Conservation (phyloP, 2,329 filamentous ascomycete species). For the Phialophora tarda region DNA sequence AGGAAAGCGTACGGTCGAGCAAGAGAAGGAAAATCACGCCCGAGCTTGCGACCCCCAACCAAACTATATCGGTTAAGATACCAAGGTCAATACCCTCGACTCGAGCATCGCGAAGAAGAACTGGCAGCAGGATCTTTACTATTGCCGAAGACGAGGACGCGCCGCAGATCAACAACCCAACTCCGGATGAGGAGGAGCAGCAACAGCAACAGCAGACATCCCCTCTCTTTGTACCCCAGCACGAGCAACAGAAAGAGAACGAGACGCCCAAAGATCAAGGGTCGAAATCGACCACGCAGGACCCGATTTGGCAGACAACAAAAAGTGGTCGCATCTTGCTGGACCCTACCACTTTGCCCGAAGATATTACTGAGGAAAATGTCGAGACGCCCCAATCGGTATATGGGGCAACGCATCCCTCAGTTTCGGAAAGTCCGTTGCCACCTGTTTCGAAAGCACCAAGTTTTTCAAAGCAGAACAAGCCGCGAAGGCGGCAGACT, state of each 20-base stretch:
- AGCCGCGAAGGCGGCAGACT: slow-evolving; percentile 30
- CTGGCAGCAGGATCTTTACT: slow-evolving; percentile 15
- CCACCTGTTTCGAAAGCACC: neutral
- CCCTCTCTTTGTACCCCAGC: slow-evolving; percentile 20
- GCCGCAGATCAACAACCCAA: neutral
- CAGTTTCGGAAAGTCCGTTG: neutral
- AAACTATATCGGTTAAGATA: neutral
- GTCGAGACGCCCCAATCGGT: neutral
- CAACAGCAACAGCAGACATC: slow-evolving; percentile 11
- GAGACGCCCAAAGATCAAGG: neutral
- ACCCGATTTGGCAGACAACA: slow-evolving; percentile 6
- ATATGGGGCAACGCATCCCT: neutral
- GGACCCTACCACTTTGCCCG: neutral
- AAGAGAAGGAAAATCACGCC: slow-evolving; percentile 33
- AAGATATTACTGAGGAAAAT: neutral
- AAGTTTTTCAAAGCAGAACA: slow-evolving; percentile 17
- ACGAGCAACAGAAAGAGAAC: slow-evolving; percentile 24
- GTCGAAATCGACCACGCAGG: neutral
- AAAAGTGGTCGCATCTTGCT: slow-evolving; percentile 20
- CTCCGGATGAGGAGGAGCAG: neutral
- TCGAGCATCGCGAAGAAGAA: slow-evolving; percentile 18
- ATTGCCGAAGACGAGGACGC: slow-evolving; percentile 29
- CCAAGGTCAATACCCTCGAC: slow-evolving; percentile 4
- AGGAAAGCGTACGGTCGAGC: slow-evolving; percentile 15
- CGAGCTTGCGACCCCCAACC: slow-evolving; percentile 8